These are phyloP conservation scores for Phytophthora foliorum DNA, from an alignment of 352 stramenopile genomes.

Conservation along the genomic window DNA sequence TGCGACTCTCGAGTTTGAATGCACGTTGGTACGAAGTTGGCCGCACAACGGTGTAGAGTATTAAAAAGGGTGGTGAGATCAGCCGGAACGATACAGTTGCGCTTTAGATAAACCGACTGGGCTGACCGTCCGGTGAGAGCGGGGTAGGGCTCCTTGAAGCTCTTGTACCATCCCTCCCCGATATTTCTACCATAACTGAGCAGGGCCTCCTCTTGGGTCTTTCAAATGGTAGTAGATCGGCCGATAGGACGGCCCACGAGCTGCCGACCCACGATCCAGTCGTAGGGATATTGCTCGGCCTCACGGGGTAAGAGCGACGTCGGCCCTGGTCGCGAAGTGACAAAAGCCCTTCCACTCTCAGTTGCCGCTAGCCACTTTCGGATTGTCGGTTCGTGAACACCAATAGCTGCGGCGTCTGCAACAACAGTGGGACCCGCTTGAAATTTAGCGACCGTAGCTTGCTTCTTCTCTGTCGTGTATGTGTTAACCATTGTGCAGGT, in stretches of 20 bases:
- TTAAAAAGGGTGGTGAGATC: constrained; percentile 22
- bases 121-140: constrained; percentile 12
- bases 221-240: constrained; percentile 15
- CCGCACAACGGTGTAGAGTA: constrained; percentile 6
- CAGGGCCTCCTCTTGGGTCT: constrained; percentile 13
- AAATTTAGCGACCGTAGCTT: not conserved
- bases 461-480: not conserved
- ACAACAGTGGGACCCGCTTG: not conserved
- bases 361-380: constrained; percentile 4
- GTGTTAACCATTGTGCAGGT: not conserved
- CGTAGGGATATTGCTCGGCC: constrained; percentile 16
- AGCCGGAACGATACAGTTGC: constrained; percentile 16
- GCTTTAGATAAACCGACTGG: constrained; percentile 16
- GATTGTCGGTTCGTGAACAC: not conserved
- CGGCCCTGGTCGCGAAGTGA: not conserved
- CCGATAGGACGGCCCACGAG: constrained; percentile 19
- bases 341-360: not conserved
- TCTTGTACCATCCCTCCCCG: constrained; percentile 29
- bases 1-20: not conserved
- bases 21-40: not conserved
- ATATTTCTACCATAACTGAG: constrained; percentile 3
- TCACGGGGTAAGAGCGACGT: constrained; percentile 6
- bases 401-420: not conserved
- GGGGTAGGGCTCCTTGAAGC: constrained; percentile 25
- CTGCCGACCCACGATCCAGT: constrained; percentile 33